phyloP scores from a whole-genome alignment of 805 yeast species.

The Candida coquimbonensis region DNA sequence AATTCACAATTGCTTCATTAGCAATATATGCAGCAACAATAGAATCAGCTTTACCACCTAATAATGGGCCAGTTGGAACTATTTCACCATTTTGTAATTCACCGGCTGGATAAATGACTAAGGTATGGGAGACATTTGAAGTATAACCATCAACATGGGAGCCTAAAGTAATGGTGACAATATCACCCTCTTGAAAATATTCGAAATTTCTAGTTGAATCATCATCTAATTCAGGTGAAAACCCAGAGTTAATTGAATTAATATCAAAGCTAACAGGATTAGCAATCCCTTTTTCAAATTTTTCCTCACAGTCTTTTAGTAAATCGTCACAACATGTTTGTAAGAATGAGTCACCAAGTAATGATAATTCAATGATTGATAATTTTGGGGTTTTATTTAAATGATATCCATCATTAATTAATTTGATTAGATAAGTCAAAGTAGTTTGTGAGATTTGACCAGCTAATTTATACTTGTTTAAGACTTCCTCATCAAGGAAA shows the following conservation, averaged over 20 bases:
- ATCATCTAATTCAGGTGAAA: slow-evolving; percentile 81
- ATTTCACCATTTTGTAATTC: slow-evolving; percentile 28
- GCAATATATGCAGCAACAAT: slow-evolving; percentile 86
- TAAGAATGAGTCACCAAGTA: slow-evolving; percentile 74
- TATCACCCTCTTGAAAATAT: slow-evolving; percentile 65
- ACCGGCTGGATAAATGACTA: slow-evolving; percentile 74
- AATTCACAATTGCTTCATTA: slow-evolving; percentile 71
- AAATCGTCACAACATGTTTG: slow-evolving; percentile 49
- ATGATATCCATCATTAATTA: slow-evolving; percentile 73
- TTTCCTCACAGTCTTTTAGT: slow-evolving; percentile 37
- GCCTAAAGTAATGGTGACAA: slow-evolving; percentile 79
- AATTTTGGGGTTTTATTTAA: slow-evolving; percentile 32
- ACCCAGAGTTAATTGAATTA: slow-evolving; percentile 70
- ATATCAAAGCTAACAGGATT: slow-evolving; percentile 86
- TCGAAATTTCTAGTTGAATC: slow-evolving; percentile 36
- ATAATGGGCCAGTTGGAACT: slow-evolving; percentile 66
- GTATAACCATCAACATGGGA: slow-evolving; percentile 96
- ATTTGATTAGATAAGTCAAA: slow-evolving; percentile 52
- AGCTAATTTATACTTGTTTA: slow-evolving; percentile 82
- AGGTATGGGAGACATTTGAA: slow-evolving; percentile 76
- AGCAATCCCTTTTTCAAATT: slow-evolving; percentile 87
- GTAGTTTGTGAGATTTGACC: slow-evolving; percentile 87
- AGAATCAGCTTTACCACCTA: slow-evolving; percentile 86
- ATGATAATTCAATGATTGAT: slow-evolving; percentile 65
- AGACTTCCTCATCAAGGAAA: slow-evolving; percentile 48